These are phyloP conservation scores for Anisodus tanguticus DNA, from an alignment of 257 asterid species.

Conservation along the genomic window DNA sequence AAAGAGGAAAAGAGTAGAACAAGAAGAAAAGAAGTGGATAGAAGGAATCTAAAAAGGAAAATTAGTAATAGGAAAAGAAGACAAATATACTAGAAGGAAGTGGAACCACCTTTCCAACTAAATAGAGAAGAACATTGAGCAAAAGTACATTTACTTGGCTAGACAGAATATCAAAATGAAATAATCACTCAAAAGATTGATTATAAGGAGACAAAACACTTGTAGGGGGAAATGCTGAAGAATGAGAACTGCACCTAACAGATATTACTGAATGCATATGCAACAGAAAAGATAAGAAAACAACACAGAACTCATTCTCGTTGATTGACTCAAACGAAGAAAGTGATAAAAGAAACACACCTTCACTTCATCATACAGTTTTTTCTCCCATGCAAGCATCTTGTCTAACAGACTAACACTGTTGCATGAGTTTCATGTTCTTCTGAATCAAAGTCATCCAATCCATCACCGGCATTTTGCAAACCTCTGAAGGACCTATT, in stretches of 20 bases:
- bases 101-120: background rate
- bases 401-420: slow-evolving; percentile 97
- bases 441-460: slow-evolving; percentile 83
- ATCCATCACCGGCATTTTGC: slow-evolving; percentile 56
- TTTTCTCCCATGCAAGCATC: slow-evolving; percentile 99
- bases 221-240: background rate
- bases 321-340: background rate
- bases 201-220: background rate
- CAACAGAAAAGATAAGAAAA: slow-evolving; percentile 13
- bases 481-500: slow-evolving; percentile 87
- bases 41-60: background rate
- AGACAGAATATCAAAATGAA: background rate
- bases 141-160: background rate
- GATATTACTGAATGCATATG: background rate
- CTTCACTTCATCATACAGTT: slow-evolving; percentile 98
- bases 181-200: background rate
- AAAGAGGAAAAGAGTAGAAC: background rate
- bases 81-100: background rate
- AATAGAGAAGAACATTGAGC: background rate
- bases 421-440: slow-evolving; percentile 97
- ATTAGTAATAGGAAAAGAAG: background rate
- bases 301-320: background rate
- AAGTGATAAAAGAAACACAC: slow-evolving; percentile 41
- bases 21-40: background rate
- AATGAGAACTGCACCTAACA: background rate